A percentile compares a stretch with the other conserved stretches of the same genome.
These are phyloP conservation scores for Saturnispora mendoncae DNA, from an alignment of 805 yeast species.

Conservation along the genomic window DNA sequence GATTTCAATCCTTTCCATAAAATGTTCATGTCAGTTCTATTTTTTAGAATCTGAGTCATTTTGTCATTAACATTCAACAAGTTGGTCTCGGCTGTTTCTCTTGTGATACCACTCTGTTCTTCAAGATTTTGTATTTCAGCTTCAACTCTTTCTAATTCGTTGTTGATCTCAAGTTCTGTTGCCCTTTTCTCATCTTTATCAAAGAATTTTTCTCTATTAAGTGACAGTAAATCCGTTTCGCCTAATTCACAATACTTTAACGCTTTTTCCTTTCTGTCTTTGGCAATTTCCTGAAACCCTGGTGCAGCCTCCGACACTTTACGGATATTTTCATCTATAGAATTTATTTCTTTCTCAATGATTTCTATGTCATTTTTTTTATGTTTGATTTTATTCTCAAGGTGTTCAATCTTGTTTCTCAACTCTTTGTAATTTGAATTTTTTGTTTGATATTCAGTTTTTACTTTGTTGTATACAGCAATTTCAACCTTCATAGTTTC, in stretches of 20 bases:
- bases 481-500: slow-evolving; percentile 2
- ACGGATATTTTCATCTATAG: slow-evolving; percentile 7
- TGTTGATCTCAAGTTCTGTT: slow-evolving; percentile 30
- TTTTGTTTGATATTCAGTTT: background rate
- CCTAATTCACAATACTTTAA: slow-evolving; percentile 38
- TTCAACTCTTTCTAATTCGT: slow-evolving; percentile 40
- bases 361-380: slow-evolving; percentile 15
- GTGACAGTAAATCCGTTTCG: slow-evolving; percentile 35
- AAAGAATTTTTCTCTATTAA: slow-evolving; percentile 30
- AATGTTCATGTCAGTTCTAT: slow-evolving; percentile 28
- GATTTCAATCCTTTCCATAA: slow-evolving; percentile 24
- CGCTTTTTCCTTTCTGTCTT: slow-evolving; percentile 24
- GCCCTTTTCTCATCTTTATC: slow-evolving; percentile 2
- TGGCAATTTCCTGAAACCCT: slow-evolving; percentile 5
- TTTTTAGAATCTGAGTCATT: slow-evolving; percentile 35
- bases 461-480: background rate
- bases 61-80: slow-evolving; percentile 36
- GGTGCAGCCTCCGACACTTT: slow-evolving; percentile 1
- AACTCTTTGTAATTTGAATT: slow-evolving; percentile 7
- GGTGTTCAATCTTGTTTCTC: slow-evolving; percentile 9
- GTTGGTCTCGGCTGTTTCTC: slow-evolving; percentile 45
- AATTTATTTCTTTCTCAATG: slow-evolving; percentile 1
- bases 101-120: slow-evolving; percentile 41
- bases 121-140: slow-evolving; percentile 45
- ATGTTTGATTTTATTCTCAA: slow-evolving; percentile 1